These are phyloP conservation scores for Aureobasidium sp. DNA, from an alignment of 2,329 filamentous ascomycete species.

Conservation along the genomic window DNA sequence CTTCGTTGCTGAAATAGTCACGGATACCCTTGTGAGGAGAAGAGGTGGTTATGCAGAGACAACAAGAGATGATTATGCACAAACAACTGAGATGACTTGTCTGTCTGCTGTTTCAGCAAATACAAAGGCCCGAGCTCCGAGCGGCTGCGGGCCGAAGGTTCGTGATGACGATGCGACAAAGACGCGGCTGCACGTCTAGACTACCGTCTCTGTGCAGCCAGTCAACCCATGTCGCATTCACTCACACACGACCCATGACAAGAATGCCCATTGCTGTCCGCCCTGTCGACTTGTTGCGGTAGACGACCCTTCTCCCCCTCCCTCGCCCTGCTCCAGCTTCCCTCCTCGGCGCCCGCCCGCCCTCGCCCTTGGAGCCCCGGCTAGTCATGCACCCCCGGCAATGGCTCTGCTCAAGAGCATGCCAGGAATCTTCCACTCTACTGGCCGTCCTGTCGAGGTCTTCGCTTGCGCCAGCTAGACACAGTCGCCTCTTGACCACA, in stretches of 20 bases:
- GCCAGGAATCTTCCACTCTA: background rate
- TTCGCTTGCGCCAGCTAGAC: background rate
- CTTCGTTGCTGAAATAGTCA: background rate
- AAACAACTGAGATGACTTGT: background rate
- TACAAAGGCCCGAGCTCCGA: background rate
- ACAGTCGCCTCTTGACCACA: background rate
- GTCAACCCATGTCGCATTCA: background rate
- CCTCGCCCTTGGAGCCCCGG: background rate
- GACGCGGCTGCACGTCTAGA: constrained; percentile 1
- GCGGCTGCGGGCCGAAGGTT: constrained; percentile 4
- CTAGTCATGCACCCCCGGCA: constrained; percentile 7
- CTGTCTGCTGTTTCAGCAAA: background rate
- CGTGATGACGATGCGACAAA: constrained; percentile 4
- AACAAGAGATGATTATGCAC: background rate
- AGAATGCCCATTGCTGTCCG: constrained; percentile 2
- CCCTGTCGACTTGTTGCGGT: background rate
- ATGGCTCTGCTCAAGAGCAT: constrained; percentile 13
- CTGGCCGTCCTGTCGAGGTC: background rate
- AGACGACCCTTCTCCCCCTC: background rate
- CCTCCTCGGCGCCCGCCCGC: background rate
- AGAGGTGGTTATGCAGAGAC: background rate
- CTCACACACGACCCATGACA: background rate
- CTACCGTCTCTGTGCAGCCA: background rate
- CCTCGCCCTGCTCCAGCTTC: background rate
- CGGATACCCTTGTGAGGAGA: background rate